Conservation (phyloP, 2,329 filamentous ascomycete species). For the Lasiodiplodia theobromae region DNA sequence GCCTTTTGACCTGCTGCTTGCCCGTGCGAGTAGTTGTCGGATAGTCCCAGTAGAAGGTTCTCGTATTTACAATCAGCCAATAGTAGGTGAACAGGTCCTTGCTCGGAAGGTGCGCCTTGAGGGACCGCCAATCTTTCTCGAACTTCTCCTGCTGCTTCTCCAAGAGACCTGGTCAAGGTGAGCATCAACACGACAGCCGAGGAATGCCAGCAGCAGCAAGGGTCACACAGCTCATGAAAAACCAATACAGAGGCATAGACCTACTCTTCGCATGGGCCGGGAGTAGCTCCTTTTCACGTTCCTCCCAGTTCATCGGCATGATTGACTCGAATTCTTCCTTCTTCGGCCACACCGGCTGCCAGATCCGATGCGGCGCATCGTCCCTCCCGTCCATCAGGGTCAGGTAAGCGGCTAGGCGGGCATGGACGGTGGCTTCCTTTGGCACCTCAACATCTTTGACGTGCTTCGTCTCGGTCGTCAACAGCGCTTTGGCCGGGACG, state of each 20-base stretch:
- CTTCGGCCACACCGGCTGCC: slow-evolving; percentile 73
- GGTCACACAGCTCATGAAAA: slow-evolving; percentile 17
- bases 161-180: slow-evolving; percentile 50
- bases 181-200: slow-evolving; percentile 26
- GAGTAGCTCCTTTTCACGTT: slow-evolving; percentile 48
- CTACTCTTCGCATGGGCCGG: slow-evolving; percentile 46
- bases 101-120: slow-evolving; percentile 52
- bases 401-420: slow-evolving; percentile 73
- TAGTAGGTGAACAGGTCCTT: slow-evolving; percentile 59
- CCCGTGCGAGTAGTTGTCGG: slow-evolving; percentile 47
- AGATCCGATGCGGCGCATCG: slow-evolving; percentile 56
- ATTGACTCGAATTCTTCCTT: slow-evolving; percentile 64
- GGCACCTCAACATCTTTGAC: slow-evolving; percentile 61
- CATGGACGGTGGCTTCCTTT: slow-evolving; percentile 69
- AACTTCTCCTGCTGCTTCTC: slow-evolving; percentile 63
- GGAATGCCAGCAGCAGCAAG: slow-evolving; percentile 6
- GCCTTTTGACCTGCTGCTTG: slow-evolving; percentile 51
- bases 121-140: slow-evolving; percentile 57
- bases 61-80: slow-evolving; percentile 68
- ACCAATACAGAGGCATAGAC: slow-evolving; percentile 12
- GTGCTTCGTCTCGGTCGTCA: slow-evolving; percentile 65
- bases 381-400: slow-evolving; percentile 57
- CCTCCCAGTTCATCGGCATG: slow-evolving; percentile 65
- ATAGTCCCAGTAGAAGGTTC: slow-evolving; percentile 65
- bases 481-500: slow-evolving; percentile 69